Base-by-base conservation (phyloP, 768 basidiomycete genomes). In the Pholiota conissans region DNA sequence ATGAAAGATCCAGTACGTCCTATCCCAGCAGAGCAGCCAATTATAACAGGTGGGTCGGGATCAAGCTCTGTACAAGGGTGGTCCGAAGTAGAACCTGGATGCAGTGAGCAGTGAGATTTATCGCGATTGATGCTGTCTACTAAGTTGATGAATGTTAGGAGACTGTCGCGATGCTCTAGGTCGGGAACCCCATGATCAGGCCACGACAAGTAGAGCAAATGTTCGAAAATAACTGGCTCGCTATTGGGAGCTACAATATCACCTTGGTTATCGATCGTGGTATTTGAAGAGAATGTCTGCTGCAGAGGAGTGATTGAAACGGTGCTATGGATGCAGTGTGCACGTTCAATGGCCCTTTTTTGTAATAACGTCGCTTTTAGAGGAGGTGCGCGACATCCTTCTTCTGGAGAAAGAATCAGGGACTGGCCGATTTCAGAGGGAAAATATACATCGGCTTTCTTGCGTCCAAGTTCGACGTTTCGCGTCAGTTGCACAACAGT, bases 1-100 rank as follows among this genome's bases (percentile, higher is more conserved):
- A 95, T 90, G 72, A 93, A 93, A 5, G 92, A 83, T 16, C 93
- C 93, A 3, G 93, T 93, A 32, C 93, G 82, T 3, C 93, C 93
- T 57, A 95, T 79, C 3, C 93, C 93, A 1, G 94, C 93, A 26
- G 91, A 93, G 67, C 93, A 95, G 60, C 90, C 84, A 28, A 91
- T 81, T 64, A 95, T 82, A 60, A 90, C 81, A 0, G 91, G 91
- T n/a, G 89, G 88, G 60, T 89, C 86, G 13, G 81, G 74, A 62
- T 87, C 81, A 28, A 72, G 60, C 30, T 62, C 61, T 24, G 53
- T 27, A 27, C 42, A 40, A 14, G 52, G 26, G 30, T 56, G 56
- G 27, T 48, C 35, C 47, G 56, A 34, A 24, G 58, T 32, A 18
- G 72, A 57, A 2, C 35, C 27, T 45, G 59, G 63, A 55, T 71